These are phyloP conservation scores for Hyphopichia burtonii DNA, from an alignment of 1,139 yeast genomes.

Conservation along the genomic window DNA sequence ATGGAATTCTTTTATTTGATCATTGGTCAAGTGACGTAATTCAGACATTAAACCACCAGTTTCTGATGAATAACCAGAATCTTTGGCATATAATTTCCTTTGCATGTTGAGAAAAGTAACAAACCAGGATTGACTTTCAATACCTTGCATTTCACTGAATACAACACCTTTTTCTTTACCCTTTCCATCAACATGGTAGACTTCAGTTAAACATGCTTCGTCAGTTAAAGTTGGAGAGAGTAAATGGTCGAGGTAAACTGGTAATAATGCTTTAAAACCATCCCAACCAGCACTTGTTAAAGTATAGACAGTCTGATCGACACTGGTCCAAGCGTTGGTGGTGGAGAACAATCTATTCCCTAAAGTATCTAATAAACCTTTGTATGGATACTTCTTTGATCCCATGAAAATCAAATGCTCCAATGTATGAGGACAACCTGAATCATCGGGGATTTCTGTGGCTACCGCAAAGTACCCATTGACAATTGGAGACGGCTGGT, in stretches of 20 bases:
- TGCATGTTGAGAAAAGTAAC: constrained; percentile 64
- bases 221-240: constrained; percentile 84
- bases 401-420: constrained; percentile 97
- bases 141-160: constrained; percentile 96
- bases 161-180: constrained; percentile 97
- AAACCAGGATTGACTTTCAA: constrained; percentile 78
- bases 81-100: constrained; percentile 53
- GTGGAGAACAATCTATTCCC: constrained; percentile 83
- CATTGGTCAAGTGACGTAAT: constrained; percentile 69
- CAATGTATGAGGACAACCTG: constrained; percentile 94
- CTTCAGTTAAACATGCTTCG: constrained; percentile 91
- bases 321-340: constrained; percentile 97
- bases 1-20: constrained; percentile 77
- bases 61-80: constrained; percentile 85
- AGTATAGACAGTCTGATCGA: constrained; percentile 94
- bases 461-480: constrained; percentile 94
- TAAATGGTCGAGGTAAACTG: constrained; percentile 87
- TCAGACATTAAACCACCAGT: constrained; percentile 90
- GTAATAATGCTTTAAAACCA: constrained; percentile 80
- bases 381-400: constrained; percentile 82
- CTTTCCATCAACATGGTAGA: constrained; percentile 87
- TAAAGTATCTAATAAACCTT: constrained; percentile 83
- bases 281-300: constrained; percentile 95
- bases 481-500: constrained; percentile 85
- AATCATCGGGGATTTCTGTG: constrained; percentile 81